These are phyloP conservation scores for Aspergillus sp. DNA, from an alignment of 2,329 filamentous ascomycete species.

Conservation along the genomic window DNA sequence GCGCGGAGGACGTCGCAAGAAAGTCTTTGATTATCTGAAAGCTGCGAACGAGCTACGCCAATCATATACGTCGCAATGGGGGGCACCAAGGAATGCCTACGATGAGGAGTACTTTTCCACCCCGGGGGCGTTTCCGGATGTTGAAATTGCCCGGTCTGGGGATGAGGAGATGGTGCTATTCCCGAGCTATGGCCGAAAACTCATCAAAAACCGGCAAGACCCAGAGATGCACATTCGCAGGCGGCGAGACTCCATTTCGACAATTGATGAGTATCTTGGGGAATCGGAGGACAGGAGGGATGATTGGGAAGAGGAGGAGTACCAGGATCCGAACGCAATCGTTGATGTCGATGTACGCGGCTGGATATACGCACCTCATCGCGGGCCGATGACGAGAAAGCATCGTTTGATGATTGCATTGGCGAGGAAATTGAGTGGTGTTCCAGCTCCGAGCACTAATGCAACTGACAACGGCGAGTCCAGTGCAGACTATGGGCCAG, in stretches of 20 bases:
- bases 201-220: constrained; percentile 48
- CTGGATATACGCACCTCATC: constrained; percentile 87
- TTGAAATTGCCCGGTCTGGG: constrained; percentile 71
- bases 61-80: constrained; percentile 57
- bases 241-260: constrained; percentile 25
- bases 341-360: constrained; percentile 93
- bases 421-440: constrained; percentile 80
- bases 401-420: constrained; percentile 83
- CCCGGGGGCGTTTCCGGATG: constrained; percentile 77
- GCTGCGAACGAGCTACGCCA: constrained; percentile 69
- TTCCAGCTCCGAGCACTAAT: constrained; percentile 59
- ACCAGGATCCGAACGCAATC: constrained; percentile 76
- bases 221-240: constrained; percentile 19
- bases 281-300: constrained; percentile 55
- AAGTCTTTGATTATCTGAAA: constrained; percentile 68
- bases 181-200: constrained; percentile 81
- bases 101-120: constrained; percentile 50
- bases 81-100: constrained; percentile 39
- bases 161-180: constrained; percentile 93
- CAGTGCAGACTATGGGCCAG: constrained; percentile 2
- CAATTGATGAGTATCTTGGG: constrained; percentile 37
- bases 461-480: constrained; percentile 23
- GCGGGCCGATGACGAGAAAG: constrained; percentile 77
- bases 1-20: constrained; percentile 69
- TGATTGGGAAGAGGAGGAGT: constrained; percentile 71